Conservation (phyloP, 192 early-diverging fungal genomes). For the Coemansia reversa region DNA sequence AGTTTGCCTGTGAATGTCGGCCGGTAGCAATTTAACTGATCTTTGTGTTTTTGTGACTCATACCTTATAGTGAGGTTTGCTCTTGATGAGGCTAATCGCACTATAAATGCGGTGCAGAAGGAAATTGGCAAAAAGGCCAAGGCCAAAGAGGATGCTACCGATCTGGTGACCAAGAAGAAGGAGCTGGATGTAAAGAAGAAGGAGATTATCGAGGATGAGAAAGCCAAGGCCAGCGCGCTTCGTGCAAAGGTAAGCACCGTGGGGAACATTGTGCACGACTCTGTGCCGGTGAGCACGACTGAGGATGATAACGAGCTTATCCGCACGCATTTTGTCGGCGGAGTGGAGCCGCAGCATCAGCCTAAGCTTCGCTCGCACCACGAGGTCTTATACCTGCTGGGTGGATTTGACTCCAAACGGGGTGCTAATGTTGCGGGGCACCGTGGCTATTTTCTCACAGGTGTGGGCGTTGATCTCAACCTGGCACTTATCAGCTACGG, state of each 20-base stretch:
- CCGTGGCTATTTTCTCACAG: conserved; percentile 97
- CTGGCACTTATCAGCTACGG: conserved; percentile 96
- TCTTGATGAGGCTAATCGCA: conserved; percentile 86
- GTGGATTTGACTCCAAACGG: conserved; percentile 84
- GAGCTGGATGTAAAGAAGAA: conserved; percentile 72
- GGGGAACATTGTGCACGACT: conserved; percentile 95
- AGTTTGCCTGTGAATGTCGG: not conserved
- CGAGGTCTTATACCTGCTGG: conserved; percentile 89
- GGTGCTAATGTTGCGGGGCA: conserved; percentile 96
- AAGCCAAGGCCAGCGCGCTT: conserved; percentile 71
- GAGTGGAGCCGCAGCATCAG: conserved; percentile 58
- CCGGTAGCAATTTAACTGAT: not conserved
- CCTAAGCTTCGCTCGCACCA: conserved; percentile 78
- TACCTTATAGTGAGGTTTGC: conserved; percentile 67
- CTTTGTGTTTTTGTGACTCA: conserved; percentile 7
- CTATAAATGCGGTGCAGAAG: conserved; percentile 90
- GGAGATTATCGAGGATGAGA: conserved; percentile 65
- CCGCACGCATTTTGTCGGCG: conserved; percentile 61
- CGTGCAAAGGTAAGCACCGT: conserved; percentile 83
- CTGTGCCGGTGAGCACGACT: conserved; percentile 80
- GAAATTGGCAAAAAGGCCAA: conserved; percentile 87
- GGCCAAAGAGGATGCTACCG: conserved; percentile 81
- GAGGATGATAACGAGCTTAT: conserved; percentile 80
- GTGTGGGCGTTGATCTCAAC: conserved; percentile 93
- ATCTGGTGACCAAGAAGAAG: conserved; percentile 74